Evolutionary conservation across 1,284 basidiomycete genomes (phyloP).

Genomic region (Coniophora puteana): DNA sequence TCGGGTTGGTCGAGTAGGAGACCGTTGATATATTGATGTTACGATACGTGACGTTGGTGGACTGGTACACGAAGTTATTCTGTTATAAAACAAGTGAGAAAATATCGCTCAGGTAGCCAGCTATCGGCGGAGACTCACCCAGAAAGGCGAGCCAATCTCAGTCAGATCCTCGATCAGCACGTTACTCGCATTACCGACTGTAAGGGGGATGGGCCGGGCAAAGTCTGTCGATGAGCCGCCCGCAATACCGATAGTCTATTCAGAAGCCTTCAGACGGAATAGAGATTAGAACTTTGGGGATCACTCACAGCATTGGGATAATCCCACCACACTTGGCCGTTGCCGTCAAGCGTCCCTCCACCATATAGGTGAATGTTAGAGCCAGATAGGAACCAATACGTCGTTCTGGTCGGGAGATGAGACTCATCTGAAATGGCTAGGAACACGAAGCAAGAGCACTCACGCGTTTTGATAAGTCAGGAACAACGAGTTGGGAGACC

Average conservation of each 20-base stretch:
- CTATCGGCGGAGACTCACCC: constrained; percentile 7
- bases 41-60: constrained; percentile 11
- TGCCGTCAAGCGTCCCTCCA: constrained; percentile 33
- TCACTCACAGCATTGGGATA: not conserved
- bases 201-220: constrained; percentile 41
- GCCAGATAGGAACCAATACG: constrained; percentile 41
- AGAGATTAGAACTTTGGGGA: not conserved
- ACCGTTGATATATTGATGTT: constrained; percentile 14
- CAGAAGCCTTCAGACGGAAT: constrained; percentile 18
- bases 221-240: constrained; percentile 24
- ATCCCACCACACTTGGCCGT: constrained; percentile 35
- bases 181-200: constrained; percentile 38
- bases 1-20: constrained; percentile 13
- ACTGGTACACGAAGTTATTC: constrained; percentile 13
- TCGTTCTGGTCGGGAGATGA: constrained; percentile 27
- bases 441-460: constrained; percentile 2
- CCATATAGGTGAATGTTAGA: constrained; percentile 38
- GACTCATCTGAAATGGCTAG: not conserved
- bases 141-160: constrained; percentile 30
- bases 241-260: constrained; percentile 8
- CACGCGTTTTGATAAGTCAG: constrained; percentile 35
- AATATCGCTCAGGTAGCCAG: not conserved
- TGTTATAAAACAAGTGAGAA: not conserved
- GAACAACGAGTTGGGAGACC: constrained; percentile 34
- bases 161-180: constrained; percentile 36